Evolutionary conservation across 805 yeast species (phyloP).

Genomic region (Candida verbasci): DNA sequence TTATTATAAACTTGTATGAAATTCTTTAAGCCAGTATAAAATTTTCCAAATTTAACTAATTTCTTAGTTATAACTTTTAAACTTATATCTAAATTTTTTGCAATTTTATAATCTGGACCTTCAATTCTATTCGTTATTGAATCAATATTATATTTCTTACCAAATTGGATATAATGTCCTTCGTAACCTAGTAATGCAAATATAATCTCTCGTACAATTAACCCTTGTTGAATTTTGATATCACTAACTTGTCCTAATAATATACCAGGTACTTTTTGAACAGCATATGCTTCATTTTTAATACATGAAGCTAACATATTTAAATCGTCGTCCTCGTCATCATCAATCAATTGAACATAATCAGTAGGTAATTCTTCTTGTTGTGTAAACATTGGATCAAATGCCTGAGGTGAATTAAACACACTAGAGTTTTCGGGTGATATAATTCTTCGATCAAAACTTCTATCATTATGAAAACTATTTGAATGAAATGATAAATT

Average conservation of each 20-base stretch:
- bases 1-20: conserved; percentile 60
- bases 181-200: conserved; percentile 68
- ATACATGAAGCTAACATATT: conserved; percentile 3
- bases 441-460: neutral
- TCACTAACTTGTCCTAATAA: conserved; percentile 46
- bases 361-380: conserved; percentile 1
- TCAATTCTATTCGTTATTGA: conserved; percentile 36
- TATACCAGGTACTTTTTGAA: conserved; percentile 29
- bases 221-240: conserved; percentile 62
- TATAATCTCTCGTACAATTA: conserved; percentile 65
- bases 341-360: conserved; percentile 2
- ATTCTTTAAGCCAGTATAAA: conserved; percentile 51
- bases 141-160: conserved; percentile 53
- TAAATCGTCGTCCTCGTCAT: neutral
- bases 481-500: neutral
- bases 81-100: conserved; percentile 68
- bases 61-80: conserved; percentile 65
- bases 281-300: neutral
- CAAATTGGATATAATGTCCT: conserved; percentile 71
- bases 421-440: too few relatives aligned
- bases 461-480: neutral
- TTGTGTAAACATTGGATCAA: neutral
- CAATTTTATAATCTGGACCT: conserved; percentile 76
- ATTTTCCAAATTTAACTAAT: conserved; percentile 58
- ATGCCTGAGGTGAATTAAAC: neutral